Percentiles rank a stretch among this genome's conserved stretches.
Evolutionary conservation across 2,329 filamentous ascomycete genomes (phyloP).

Genomic region (Phialocephala subalpina): DNA sequence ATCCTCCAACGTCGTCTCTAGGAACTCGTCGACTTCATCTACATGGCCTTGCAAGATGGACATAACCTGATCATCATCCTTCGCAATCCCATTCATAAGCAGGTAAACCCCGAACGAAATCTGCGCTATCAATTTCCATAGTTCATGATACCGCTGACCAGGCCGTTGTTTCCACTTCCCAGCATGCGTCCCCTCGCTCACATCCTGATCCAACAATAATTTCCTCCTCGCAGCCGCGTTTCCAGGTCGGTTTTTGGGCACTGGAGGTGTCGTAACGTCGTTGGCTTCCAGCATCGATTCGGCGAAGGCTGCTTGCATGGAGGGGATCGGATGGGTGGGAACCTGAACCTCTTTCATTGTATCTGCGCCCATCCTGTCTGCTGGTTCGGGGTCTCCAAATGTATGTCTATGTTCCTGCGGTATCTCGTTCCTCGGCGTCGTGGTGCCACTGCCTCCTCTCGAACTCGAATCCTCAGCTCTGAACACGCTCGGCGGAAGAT

Average conservation of each 20-base stretch:
- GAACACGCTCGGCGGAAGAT: background rate
- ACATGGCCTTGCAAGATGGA: constrained; percentile 91
- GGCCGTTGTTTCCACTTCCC: constrained; percentile 79
- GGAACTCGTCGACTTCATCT: constrained; percentile 90
- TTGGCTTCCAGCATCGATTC: constrained; percentile 81
- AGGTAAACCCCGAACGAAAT: constrained; percentile 94
- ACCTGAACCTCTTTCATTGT: constrained; percentile 42
- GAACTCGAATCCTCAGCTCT: background rate
- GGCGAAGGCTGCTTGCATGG: constrained; percentile 83
- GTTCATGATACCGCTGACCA: constrained; percentile 82
- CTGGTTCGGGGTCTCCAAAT: background rate
- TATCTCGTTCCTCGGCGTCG: constrained; percentile 22
- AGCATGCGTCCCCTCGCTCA: constrained; percentile 75
- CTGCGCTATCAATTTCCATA: constrained; percentile 90
- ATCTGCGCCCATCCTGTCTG: constrained; percentile 14
- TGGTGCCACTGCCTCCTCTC: constrained; percentile 15
- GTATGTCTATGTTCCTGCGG: background rate
- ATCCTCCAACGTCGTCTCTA: constrained; percentile 87
- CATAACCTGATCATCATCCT: constrained; percentile 87
- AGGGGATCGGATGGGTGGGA: constrained; percentile 74
- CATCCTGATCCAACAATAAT: constrained; percentile 71
- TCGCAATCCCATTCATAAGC: constrained; percentile 83
- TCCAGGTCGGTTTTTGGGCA: constrained; percentile 61
- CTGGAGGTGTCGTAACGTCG: constrained; percentile 52
- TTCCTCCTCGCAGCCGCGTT: constrained; percentile 70